Percentiles rank a stretch among this genome's conserved stretches.
Evolutionary conservation across 2,329 filamentous ascomycete genomes (phyloP).

Genomic region (Aspergillus puulaauensis): DNA sequence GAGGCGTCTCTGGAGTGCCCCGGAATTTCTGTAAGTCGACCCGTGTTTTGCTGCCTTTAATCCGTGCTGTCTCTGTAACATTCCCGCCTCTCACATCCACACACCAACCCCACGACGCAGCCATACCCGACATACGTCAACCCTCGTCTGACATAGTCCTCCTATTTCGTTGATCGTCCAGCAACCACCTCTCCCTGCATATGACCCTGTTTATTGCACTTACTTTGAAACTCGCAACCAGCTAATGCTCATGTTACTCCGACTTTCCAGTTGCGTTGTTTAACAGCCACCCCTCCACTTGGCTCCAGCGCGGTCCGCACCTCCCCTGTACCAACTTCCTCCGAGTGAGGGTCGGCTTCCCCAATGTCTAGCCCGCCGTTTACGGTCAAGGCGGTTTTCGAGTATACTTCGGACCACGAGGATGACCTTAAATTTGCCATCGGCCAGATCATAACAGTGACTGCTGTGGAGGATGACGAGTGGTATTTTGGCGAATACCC

Average conservation of each 20-base stretch:
- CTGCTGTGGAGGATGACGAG: constrained; percentile 85
- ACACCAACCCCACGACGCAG: constrained; percentile 26
- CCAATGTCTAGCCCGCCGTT: constrained; percentile 72
- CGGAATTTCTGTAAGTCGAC: constrained; percentile 15
- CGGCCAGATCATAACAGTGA: constrained; percentile 92
- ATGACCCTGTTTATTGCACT: constrained; percentile 21
- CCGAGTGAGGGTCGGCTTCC: constrained; percentile 30
- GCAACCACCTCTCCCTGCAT: constrained; percentile 12
- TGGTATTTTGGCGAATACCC: constrained; percentile 91
- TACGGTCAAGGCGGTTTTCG: constrained; percentile 94
- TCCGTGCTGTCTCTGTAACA: neutral
- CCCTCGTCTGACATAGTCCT: constrained; percentile 29
- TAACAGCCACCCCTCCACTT: constrained; percentile 5
- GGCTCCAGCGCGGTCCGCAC: constrained; percentile 11
- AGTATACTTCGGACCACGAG: constrained; percentile 89
- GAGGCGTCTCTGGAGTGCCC: neutral
- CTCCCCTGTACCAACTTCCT: constrained; percentile 11
- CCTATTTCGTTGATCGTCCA: constrained; percentile 20
- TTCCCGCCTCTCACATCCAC: constrained; percentile 14
- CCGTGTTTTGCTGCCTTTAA: neutral
- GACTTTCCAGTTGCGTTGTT: constrained; percentile 7
- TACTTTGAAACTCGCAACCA: constrained; percentile 19
- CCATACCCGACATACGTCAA: constrained; percentile 26
- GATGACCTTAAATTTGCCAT: constrained; percentile 86
- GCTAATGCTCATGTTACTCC: constrained; percentile 19